Evolutionary conservation across 768 basidiomycete species (phyloP).

Genomic region (Tubosaeta brunneosetosa): DNA sequence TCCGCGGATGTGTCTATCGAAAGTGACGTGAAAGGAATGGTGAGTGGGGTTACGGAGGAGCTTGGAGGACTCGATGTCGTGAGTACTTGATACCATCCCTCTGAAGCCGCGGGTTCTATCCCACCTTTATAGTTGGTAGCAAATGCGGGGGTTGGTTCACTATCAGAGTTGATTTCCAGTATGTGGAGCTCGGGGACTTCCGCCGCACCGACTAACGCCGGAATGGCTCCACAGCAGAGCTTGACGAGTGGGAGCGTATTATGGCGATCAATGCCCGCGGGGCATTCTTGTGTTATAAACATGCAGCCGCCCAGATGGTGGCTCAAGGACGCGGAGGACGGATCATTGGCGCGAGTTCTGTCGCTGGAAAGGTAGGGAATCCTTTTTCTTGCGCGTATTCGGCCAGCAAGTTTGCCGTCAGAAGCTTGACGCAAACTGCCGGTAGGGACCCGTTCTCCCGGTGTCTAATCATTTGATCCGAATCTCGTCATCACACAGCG

Average conservation of each 20-base stretch:
- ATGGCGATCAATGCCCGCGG: conserved; percentile 54
- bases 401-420: conserved; percentile 40
- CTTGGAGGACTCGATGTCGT: conserved; percentile 51
- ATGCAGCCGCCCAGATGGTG: conserved; percentile 63
- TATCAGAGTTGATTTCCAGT: conserved; percentile 4
- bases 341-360: conserved; percentile 43
- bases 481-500: conserved; percentile 1
- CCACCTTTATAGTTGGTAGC: conserved; percentile 22
- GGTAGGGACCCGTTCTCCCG: conserved; percentile 22
- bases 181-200: not conserved
- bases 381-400: conserved; percentile 23
- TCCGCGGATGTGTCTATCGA: conserved; percentile 41
- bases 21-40: conserved; percentile 37
- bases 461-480: not conserved
- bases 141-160: conserved; percentile 16
- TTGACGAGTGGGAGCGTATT: conserved; percentile 38
- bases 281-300: conserved; percentile 57
- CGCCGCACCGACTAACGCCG: not conserved
- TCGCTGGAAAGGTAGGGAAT: conserved; percentile 5
- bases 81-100: conserved; percentile 17
- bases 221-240: not conserved
- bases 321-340: conserved; percentile 47
- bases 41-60: conserved; percentile 25
- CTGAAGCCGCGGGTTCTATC: not conserved
- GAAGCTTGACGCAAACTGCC: conserved; percentile 37